Evolutionary conservation across 2,329 filamentous ascomycete genomes (phyloP).

Genomic region (Pestalotiopsis sp.): DNA sequence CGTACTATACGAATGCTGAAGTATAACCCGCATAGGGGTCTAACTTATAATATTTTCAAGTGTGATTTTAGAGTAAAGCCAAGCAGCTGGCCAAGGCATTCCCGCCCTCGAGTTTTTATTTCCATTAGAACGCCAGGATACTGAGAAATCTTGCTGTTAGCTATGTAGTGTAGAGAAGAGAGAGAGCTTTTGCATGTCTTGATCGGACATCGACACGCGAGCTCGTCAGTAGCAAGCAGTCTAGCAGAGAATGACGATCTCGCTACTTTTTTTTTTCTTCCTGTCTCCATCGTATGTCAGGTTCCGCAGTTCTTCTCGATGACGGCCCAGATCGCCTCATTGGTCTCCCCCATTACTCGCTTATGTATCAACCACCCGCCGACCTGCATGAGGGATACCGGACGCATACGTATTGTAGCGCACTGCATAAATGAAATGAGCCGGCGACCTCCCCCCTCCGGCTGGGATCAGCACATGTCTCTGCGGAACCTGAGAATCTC

Average conservation of each 20-base stretch:
- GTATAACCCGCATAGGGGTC: neutral
- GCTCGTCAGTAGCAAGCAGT: too few species aligned
- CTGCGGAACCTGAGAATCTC: neutral
- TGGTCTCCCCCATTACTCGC: conserved; percentile 1
- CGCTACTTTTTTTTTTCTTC: neutral
- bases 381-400: conserved; percentile 7
- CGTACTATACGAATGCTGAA: neutral
- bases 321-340: neutral
- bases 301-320: neutral
- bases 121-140: too few species aligned
- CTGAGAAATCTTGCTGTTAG: too few species aligned
- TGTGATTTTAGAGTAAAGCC: neutral
- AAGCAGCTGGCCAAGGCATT: too few species aligned
- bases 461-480: conserved; percentile 14
- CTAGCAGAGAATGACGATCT: neutral
- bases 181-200: too few species aligned
- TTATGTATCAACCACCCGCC: conserved; percentile 1
- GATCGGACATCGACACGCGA: too few species aligned
- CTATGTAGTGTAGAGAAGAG: too few species aligned
- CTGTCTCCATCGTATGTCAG: neutral
- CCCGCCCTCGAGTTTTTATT: too few species aligned
- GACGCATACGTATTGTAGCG: neutral
- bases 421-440: conserved; percentile 12
- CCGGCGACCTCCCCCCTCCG: conserved; percentile 8
- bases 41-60: neutral